A percentile compares a stretch with the other conserved stretches of the same genome.
Conservation (phyloP, 2,329 filamentous ascomycete genomes). For the Cercospora berteroae region DNA sequence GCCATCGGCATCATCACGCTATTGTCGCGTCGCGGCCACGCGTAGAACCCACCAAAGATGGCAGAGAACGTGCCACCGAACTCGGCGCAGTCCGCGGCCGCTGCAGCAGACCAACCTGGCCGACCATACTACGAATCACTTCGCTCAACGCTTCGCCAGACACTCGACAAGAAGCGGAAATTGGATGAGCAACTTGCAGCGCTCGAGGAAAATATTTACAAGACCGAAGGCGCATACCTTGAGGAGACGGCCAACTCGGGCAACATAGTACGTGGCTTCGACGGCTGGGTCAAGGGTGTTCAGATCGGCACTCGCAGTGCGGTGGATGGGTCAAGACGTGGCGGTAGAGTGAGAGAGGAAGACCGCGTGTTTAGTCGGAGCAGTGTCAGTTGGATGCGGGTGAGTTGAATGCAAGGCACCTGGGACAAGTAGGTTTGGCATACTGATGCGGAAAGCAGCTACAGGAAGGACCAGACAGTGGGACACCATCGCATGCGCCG, state of each 20-base stretch:
- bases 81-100: conserved; percentile 33
- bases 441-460: conserved; percentile 21
- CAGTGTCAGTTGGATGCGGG: conserved; percentile 39
- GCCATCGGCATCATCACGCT: neutral
- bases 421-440: neutral
- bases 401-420: conserved; percentile 14
- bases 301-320: conserved; percentile 46
- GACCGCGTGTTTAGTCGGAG: conserved; percentile 65
- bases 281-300: conserved; percentile 91
- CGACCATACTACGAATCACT: conserved; percentile 69
- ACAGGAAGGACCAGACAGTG: conserved; percentile 36
- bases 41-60: conserved; percentile 39
- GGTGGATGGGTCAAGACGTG: conserved; percentile 64
- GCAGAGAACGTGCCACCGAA: conserved; percentile 47
- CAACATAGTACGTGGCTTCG: conserved; percentile 97
- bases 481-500: conserved; percentile 48
- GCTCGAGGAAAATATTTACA: conserved; percentile 77
- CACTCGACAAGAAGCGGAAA: conserved; percentile 63
- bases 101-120: conserved; percentile 48
- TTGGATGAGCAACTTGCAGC: conserved; percentile 52
- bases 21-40: neutral
- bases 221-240: conserved; percentile 82
- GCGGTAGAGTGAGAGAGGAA: conserved; percentile 61
- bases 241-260: conserved; percentile 80
- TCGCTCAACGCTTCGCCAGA: conserved; percentile 64